phyloP scores from a whole-genome alignment of 2,329 filamentous ascomycete genomes.

The Scedosporium minutisporum region DNA sequence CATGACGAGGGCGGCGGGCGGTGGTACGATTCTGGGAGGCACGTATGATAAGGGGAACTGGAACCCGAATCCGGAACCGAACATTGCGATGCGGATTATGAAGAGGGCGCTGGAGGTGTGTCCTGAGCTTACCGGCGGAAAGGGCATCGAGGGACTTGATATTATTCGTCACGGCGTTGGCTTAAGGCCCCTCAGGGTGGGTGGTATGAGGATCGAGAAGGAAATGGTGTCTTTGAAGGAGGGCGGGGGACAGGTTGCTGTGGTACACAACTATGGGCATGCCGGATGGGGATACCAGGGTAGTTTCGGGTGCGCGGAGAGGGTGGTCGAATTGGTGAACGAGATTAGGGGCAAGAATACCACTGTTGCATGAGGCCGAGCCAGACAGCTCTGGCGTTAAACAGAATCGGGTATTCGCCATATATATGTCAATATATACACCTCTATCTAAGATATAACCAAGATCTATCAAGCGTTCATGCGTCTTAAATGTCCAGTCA shows the following conservation, averaged over 20 bases:
- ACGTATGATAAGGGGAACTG: constrained; percentile 72
- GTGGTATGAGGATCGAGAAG: constrained; percentile 65
- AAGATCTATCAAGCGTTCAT: not conserved
- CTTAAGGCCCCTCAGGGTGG: constrained; percentile 62
- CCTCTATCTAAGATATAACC: not conserved
- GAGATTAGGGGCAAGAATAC: constrained; percentile 36
- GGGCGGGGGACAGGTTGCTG: constrained; percentile 46
- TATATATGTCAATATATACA: not conserved
- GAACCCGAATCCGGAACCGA: constrained; percentile 70
- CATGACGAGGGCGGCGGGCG: constrained; percentile 72
- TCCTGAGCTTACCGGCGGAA: constrained; percentile 53
- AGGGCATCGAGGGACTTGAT: constrained; percentile 63
- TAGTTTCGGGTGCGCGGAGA: constrained; percentile 61
- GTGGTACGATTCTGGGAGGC: constrained; percentile 79
- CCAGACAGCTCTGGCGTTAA: too few species aligned
- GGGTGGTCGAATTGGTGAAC: constrained; percentile 56
- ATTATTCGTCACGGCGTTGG: constrained; percentile 77
- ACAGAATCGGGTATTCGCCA: not conserved
- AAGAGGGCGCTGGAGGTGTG: constrained; percentile 57
- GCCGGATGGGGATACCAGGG: constrained; percentile 68
- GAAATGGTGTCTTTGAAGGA: constrained; percentile 41
- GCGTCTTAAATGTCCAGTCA: not conserved
- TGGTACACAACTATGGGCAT: constrained; percentile 79
- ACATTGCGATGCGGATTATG: constrained; percentile 77
- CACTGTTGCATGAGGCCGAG: not conserved